A percentile compares a stretch with the other conserved stretches of the same genome.
Evolutionary conservation across 2,329 filamentous ascomycete species (phyloP).

Genomic region (Pseudonectria foliicola): DNA sequence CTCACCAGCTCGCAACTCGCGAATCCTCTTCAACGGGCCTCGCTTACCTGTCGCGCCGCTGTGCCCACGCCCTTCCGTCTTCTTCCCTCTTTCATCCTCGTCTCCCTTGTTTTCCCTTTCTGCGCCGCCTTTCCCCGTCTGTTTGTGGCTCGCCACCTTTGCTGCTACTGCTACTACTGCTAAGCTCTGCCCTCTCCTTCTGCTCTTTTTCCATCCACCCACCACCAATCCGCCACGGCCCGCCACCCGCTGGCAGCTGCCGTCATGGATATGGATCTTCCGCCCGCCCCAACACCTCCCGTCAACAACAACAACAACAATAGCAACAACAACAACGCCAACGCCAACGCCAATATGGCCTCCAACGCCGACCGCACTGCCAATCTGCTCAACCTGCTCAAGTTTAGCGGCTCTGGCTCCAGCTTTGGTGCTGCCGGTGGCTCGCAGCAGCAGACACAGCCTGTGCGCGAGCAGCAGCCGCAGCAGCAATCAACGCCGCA

Average conservation of each 20-base stretch:
- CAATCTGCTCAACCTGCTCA: conserved; percentile 54
- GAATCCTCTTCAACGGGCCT: no score
- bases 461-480: conserved; percentile 19
- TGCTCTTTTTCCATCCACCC: conserved; percentile 5
- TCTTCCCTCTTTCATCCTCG: conserved; percentile 3
- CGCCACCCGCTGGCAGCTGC: conserved; percentile 12
- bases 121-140: conserved; percentile 19
- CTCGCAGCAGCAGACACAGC: conserved; percentile 29
- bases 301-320: conserved; percentile 32
- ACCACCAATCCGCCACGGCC: not conserved
- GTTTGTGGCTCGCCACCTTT: conserved; percentile 12
- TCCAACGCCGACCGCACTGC: conserved; percentile 42
- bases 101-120: conserved; percentile 12
- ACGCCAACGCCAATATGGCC: conserved; percentile 30
- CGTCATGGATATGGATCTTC: conserved; percentile 35
- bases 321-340: conserved; percentile 30
- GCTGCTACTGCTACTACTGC: no score
- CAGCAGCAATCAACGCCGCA: conserved; percentile 10
- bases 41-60: no score
- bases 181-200: conserved; percentile 1
- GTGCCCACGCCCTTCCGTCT: no score
- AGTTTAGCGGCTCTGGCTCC: conserved; percentile 42
- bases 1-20: no score
- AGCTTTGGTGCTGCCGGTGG: conserved; percentile 13
- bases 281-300: conserved; percentile 44